A percentile compares a stretch with the other conserved stretches of the same genome.
phyloP scores from a whole-genome alignment of 2,329 filamentous ascomycete species.

The Penicillium oxalicum region DNA sequence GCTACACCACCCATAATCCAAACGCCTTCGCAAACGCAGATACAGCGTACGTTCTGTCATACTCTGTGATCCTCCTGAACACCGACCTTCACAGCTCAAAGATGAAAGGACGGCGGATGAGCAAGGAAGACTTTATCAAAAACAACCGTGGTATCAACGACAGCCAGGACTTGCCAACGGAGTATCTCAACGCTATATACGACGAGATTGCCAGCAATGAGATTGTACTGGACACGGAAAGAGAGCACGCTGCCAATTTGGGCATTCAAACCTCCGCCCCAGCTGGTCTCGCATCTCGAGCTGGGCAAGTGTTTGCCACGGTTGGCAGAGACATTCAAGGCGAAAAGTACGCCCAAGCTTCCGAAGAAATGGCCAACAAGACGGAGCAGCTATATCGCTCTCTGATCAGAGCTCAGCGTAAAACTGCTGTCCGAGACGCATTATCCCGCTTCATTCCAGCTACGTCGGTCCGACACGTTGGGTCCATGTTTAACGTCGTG shows the following conservation, averaged over 20 bases:
- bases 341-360: conserved; percentile 90
- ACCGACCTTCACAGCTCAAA: conserved; percentile 91
- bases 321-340: conserved; percentile 85
- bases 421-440: conserved; percentile 65
- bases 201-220: conserved; percentile 89
- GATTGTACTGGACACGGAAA: conserved; percentile 89
- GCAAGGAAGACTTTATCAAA: conserved; percentile 95
- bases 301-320: conserved; percentile 84
- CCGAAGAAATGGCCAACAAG: conserved; percentile 82
- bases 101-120: conserved; percentile 77
- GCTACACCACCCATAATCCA: conserved; percentile 89
- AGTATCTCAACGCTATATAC: conserved; percentile 83
- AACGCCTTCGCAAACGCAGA: conserved; percentile 98
- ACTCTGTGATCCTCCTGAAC: conserved; percentile 95
- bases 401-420: conserved; percentile 80
- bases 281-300: conserved; percentile 68
- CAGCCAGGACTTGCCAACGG: conserved; percentile 83
- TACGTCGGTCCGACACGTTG: conserved; percentile 88
- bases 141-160: conserved; percentile 99
- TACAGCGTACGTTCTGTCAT: conserved; percentile 90
- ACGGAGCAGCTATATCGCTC: conserved; percentile 87
- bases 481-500: conserved; percentile 96
- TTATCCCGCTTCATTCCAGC: conserved; percentile 76
- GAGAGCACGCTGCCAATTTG: conserved; percentile 77
- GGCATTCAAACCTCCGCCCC: conserved; percentile 56